Evolutionary conservation across 2,329 filamentous ascomycete genomes (phyloP), one percentile per base, ranked within the genome.

Genomic region (Diatrype stigma): DNA sequence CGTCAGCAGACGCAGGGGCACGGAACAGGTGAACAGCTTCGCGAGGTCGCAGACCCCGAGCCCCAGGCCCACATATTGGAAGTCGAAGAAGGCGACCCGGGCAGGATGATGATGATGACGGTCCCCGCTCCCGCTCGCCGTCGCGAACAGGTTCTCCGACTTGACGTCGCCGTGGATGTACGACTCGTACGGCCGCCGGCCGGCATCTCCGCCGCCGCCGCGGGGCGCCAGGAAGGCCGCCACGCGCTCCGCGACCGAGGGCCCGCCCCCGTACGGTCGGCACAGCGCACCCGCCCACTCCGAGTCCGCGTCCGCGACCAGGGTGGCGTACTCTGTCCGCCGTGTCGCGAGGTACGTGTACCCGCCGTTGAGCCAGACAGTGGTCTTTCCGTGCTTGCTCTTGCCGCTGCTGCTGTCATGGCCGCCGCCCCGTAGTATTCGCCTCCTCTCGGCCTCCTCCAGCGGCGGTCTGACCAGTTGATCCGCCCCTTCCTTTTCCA

Each of bases 111-210:
- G n/a, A n/a, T n/a, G n/a, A n/a, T n/a, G n/a, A n/a, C n/a, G n/a
- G n/a, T n/a, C n/a, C n/a, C n/a, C n/a, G n/a, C n/a, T 66, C 1
- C 79, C 81, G 0, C 63, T 56, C 0, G 60, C 51, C 0, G 70
- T 81, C 0, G 80, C 81, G 59, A 86, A 86, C 6, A 87, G 72
- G 52, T 88, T 88, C 57, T 87, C 84, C 0, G 80, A 84, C 63
- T 88, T 88, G 47, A 87, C 83, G 51, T 88, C 85, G 7, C 85
- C 85, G 58, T 88, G 85, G 7, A 88, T 80, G 16, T 81, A 73
- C 0, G 83, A 84, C 55, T 85, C 74, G 1, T 73, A 70, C 3
- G 51, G 50, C 17, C 58, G 55, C 1, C 19, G n/a, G 14, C n/a
- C 37, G 2, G 11, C 17, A 8, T 12, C 42, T 1, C 26, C 30